Evolutionary conservation across 164 flowering plant genomes (phyloP).

Genomic region (Taxillus chinensis): DNA sequence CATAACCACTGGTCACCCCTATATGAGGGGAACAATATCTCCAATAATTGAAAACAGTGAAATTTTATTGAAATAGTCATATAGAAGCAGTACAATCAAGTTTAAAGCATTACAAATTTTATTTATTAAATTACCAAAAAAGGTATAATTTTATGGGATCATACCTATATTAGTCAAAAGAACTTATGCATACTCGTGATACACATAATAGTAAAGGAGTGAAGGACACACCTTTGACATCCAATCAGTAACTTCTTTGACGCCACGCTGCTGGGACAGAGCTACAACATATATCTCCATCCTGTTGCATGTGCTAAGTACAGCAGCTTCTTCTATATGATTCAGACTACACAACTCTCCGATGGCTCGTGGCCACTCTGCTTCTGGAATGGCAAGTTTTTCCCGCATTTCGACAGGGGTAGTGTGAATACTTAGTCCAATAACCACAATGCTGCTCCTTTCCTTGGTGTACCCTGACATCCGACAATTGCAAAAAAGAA

Average conservation of each 20-base stretch:
- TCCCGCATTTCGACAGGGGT: constrained; percentile 97
- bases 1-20: too few relatives aligned
- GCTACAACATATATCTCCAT: constrained; percentile 98
- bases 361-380: constrained; percentile 96
- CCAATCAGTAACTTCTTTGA: constrained; percentile 98
- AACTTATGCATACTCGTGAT: neutral
- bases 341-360: constrained; percentile 77
- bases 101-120: too few relatives aligned
- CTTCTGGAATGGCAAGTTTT: constrained; percentile 95
- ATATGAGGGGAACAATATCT: too few relatives aligned
- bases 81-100: too few relatives aligned
- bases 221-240: constrained; percentile 74
- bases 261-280: constrained; percentile 86
- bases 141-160: neutral
- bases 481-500: neutral
- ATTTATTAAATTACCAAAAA: neutral
- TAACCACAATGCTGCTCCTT: constrained; percentile 91
- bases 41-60: too few relatives aligned
- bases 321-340: constrained; percentile 98
- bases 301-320: constrained; percentile 95
- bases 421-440: constrained; percentile 92
- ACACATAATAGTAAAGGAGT: neutral
- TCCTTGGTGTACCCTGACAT: constrained; percentile 81
- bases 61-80: too few relatives aligned
- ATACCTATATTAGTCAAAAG: neutral